These are phyloP conservation scores for Strobilomyces confusus DNA, from an alignment of 768 basidiomycete species.

Conservation along the genomic window DNA sequence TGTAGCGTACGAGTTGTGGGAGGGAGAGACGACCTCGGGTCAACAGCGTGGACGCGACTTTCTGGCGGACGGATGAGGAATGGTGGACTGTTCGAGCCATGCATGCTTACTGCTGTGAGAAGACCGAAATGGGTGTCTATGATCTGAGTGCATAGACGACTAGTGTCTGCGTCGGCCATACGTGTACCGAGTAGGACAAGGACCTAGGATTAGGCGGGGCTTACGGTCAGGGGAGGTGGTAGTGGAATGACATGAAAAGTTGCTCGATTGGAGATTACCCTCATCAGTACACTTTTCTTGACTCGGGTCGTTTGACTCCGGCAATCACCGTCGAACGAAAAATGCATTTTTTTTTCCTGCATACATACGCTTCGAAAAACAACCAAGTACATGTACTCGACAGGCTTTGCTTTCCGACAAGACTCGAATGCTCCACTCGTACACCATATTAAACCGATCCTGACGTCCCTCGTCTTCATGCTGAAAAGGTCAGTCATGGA, in stretches of 20 bases:
- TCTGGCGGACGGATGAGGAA: slow-evolving; percentile 39
- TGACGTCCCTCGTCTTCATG: slow-evolving; percentile 11
- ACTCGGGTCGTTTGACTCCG: neutral
- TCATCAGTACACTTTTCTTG: neutral
- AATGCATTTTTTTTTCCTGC: neutral
- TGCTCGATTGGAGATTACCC: neutral
- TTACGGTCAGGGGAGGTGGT: neutral
- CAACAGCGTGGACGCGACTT: slow-evolving; percentile 69
- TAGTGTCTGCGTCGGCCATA: slow-evolving; percentile 66
- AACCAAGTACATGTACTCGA: slow-evolving; percentile 14
- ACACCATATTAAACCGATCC: neutral
- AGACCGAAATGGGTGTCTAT: slow-evolving; percentile 63
- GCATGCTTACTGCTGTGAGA: slow-evolving; percentile 53
- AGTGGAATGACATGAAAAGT: slow-evolving; percentile 12
- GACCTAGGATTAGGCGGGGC: neutral
- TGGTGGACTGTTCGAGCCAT: neutral
- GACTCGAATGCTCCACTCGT: neutral
- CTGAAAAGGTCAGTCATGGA: slow-evolving; percentile 31
- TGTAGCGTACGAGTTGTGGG: slow-evolving; percentile 62
- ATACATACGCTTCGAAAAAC: neutral
- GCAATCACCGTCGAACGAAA: neutral
- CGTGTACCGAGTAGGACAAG: neutral
- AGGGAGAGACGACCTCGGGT: slow-evolving; percentile 79
- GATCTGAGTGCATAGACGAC: slow-evolving; percentile 58
- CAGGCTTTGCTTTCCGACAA: slow-evolving; percentile 6